Base-by-base conservation (phyloP, 768 basidiomycete genomes). In the Sutorius australiensis region DNA sequence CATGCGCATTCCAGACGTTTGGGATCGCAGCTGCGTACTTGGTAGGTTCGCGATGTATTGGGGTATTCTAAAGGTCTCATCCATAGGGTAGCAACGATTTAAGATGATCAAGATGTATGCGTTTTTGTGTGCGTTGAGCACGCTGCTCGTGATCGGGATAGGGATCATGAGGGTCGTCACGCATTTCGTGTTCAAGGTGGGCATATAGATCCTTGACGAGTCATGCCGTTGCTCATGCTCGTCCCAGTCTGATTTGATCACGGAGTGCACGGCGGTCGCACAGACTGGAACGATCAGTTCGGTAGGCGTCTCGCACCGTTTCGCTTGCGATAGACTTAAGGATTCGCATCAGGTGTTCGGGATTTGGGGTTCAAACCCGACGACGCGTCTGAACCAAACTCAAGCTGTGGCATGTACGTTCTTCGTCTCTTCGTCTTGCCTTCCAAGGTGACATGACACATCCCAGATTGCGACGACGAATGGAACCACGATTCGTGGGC, bases 401-500 rank as follows among this genome's bases (percentile, higher is more conserved):
- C 75, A 83, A 14, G 83, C 85, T 0, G 31, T 32, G 5, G 42
- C 38, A 12, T 84, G 86, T 87, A 48, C 62, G 80, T 60, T 24
- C 14, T 12, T 24, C 13, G 0, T 53, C 4, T 43, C 8, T 37
- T 24, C 17, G 3, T 43, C n/a, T 17, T 40, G 7, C 3, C 16
- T 17, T 24, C 27, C 3, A 33, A 31, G 24, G 4, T 24, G 19
- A 39, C 45, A 50, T 70, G 46, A 66, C 52, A 7, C 55, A 10
- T 17, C 14, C 46, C 61, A 92, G 90, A 80, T 73, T 94, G 92
- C 66, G 70, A 71, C 8, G 56, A 63, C 24, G 72, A 74, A 8
- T 93, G 84, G 81, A 73, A 70, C 56, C 82, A 75, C 36, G 80
- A 81, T 54, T 88, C 88, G 1, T 86, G 83, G 81, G 72, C 77